Conservation (phyloP, 2,329 filamentous ascomycete genomes). For the Coleophoma cylindrospora region DNA sequence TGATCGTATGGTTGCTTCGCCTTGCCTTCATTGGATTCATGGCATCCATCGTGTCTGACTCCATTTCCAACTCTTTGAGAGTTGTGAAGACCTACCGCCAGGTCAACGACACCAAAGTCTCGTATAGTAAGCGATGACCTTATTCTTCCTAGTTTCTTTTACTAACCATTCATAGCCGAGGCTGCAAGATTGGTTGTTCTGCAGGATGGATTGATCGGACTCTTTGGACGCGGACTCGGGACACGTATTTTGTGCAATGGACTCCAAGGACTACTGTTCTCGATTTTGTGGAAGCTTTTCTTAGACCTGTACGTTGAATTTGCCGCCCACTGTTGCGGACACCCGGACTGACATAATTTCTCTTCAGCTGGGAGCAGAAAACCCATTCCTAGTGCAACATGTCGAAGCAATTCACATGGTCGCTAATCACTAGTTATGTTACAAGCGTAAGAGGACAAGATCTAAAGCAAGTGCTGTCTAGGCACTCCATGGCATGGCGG, state of each 20-base stretch:
- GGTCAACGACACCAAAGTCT: constrained; percentile 41
- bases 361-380: constrained; percentile 8
- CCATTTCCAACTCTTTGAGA: constrained; percentile 40
- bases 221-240: constrained; percentile 40
- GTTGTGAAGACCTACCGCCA: constrained; percentile 45
- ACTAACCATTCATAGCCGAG: constrained; percentile 27
- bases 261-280: constrained; percentile 40
- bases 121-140: constrained; percentile 31
- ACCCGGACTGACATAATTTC: background rate
- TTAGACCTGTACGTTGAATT: constrained; percentile 36
- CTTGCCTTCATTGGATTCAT: constrained; percentile 38
- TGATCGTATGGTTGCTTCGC: constrained; percentile 37
- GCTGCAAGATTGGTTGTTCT: constrained; percentile 34
- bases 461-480: too few species aligned
- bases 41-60: constrained; percentile 39
- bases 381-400: constrained; percentile 3
- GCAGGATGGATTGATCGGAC: constrained; percentile 35
- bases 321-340: background rate
- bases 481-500: too few species aligned
- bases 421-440: too few species aligned
- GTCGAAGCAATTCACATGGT: background rate
- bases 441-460: too few species aligned
- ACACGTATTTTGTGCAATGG: constrained; percentile 44
- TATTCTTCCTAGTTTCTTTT: background rate
- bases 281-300: constrained; percentile 44